Percentiles rank a stretch among this genome's conserved stretches.
These are phyloP conservation scores for Diaporthe humulicola DNA, from an alignment of 2,329 filamentous ascomycete species.

Conservation along the genomic window DNA sequence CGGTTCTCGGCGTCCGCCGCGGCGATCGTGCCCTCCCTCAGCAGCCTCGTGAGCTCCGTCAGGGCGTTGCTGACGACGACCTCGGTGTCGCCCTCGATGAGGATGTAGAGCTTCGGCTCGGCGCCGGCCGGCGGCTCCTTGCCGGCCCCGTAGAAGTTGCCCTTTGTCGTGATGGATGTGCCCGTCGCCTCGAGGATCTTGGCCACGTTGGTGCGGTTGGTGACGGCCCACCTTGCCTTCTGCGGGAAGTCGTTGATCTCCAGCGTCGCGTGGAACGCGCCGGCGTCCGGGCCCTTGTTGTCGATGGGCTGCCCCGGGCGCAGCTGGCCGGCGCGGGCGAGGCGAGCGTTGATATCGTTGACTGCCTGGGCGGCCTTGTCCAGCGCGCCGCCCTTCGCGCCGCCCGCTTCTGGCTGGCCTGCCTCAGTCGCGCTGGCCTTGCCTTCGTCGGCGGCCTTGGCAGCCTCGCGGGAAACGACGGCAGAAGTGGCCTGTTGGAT, in stretches of 20 bases:
- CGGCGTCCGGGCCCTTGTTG: conserved; percentile 97
- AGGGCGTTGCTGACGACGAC: conserved; percentile 91
- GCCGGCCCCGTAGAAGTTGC: conserved; percentile 86
- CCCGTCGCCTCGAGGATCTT: conserved; percentile 97
- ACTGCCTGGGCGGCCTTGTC: conserved; percentile 93
- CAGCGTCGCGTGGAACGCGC: conserved; percentile 94
- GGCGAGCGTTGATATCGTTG: conserved; percentile 88
- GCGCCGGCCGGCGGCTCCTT: conserved; percentile 82
- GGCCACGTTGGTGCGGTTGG: conserved; percentile 96
- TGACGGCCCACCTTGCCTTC: conserved; percentile 98
- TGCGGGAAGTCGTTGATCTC: conserved; percentile 99
- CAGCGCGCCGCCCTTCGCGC: conserved; percentile 71
- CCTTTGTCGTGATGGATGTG: conserved; percentile 97
- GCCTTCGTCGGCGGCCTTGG: conserved; percentile 57
- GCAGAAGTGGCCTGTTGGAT: conserved; percentile 74
- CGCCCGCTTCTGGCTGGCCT: conserved; percentile 51
- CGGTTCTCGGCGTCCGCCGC: conserved; percentile 89
- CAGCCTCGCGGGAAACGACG: conserved; percentile 65
- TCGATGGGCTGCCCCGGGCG: conserved; percentile 95
- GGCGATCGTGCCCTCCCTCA: conserved; percentile 91
- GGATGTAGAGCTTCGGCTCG: conserved; percentile 95
- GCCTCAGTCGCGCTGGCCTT: conserved; percentile 46
- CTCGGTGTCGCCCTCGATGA: conserved; percentile 98
- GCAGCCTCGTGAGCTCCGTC: conserved; percentile 86
- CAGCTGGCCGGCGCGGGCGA: conserved; percentile 90